A percentile compares a stretch with the other conserved stretches of the same genome.
Conservation (phyloP, 148 eudicot genomes). For the Vaccinium darrowii region DNA sequence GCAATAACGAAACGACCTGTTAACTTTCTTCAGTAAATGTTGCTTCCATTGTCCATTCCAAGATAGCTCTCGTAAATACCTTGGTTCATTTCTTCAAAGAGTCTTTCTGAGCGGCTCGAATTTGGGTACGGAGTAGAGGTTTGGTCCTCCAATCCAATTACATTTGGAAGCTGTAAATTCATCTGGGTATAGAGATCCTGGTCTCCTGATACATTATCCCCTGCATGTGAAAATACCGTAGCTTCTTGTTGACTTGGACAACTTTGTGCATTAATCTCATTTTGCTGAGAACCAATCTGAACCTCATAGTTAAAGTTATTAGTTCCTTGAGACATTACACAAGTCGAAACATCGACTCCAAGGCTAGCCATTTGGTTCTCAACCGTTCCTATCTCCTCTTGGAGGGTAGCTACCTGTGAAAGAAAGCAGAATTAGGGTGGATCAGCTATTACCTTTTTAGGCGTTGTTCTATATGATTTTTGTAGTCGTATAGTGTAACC, state of each 20-base stretch:
- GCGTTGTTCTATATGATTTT: neutral
- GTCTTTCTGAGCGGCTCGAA: slow-evolving; percentile 6
- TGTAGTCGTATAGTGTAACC: slow-evolving; percentile 32
- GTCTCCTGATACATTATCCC: neutral
- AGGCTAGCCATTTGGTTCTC: slow-evolving; percentile 47
- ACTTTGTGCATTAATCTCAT: slow-evolving; percentile 6
- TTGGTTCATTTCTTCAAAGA: slow-evolving; percentile 20
- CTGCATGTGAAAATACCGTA: slow-evolving; percentile 3
- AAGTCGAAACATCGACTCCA: slow-evolving; percentile 14
- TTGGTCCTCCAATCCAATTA: slow-evolving; percentile 19
- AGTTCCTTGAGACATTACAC: slow-evolving; percentile 18
- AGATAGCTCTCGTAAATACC: slow-evolving; percentile 6
- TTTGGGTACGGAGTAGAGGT: neutral
- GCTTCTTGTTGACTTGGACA: slow-evolving; percentile 8
- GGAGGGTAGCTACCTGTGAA: slow-evolving; percentile 60
- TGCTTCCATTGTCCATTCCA: neutral
- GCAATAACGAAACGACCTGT: neutral
- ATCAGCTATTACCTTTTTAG: neutral
- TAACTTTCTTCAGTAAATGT: neutral
- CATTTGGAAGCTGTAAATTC: slow-evolving; percentile 2
- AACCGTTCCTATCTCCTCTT: slow-evolving; percentile 59
- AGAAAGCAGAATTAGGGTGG: neutral
- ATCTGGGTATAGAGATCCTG: slow-evolving; percentile 14
- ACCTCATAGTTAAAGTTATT: slow-evolving; percentile 17
- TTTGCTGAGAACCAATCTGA: slow-evolving; percentile 8